phyloP scores from a whole-genome alignment of 805 yeast genomes.

The Dipodascus geniculatus region DNA sequence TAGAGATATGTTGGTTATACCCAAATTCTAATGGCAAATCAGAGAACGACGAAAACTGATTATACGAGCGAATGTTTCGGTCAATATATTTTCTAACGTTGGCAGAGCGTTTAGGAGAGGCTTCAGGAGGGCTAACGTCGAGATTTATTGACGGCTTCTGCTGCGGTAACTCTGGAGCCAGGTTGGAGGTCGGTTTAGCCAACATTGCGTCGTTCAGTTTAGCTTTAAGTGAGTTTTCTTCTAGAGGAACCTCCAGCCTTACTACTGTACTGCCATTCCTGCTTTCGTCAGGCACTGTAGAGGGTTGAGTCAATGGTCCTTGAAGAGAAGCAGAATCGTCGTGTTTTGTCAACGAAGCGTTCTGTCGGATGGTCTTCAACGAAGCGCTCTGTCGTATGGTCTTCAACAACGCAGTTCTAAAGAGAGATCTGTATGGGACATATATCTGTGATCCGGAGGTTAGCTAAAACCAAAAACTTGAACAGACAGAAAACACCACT shows the following conservation, averaged over 20 bases:
- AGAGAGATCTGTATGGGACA: neutral
- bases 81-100: constrained; percentile 21
- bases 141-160: neutral
- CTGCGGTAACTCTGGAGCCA: neutral
- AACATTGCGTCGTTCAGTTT: neutral
- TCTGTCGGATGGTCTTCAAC: neutral
- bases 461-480: neutral
- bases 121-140: neutral
- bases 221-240: neutral
- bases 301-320: neutral
- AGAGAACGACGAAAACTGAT: constrained; percentile 40
- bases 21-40: constrained; percentile 49
- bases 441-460: neutral
- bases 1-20: constrained; percentile 41
- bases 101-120: constrained; percentile 16
- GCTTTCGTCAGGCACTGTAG: neutral
- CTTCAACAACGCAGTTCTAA: neutral
- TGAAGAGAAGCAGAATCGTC: neutral
- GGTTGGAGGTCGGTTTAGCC: neutral
- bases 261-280: too few species aligned
- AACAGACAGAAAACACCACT: neutral
- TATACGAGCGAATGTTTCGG: constrained; percentile 12
- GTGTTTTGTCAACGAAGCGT: neutral
- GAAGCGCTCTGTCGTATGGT: neutral
- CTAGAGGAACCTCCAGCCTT: too few species aligned